A percentile compares a stretch with the other conserved stretches of the same genome.
phyloP scores from a whole-genome alignment of 1,284 basidiomycete species.

The Entoloma clypeatum region DNA sequence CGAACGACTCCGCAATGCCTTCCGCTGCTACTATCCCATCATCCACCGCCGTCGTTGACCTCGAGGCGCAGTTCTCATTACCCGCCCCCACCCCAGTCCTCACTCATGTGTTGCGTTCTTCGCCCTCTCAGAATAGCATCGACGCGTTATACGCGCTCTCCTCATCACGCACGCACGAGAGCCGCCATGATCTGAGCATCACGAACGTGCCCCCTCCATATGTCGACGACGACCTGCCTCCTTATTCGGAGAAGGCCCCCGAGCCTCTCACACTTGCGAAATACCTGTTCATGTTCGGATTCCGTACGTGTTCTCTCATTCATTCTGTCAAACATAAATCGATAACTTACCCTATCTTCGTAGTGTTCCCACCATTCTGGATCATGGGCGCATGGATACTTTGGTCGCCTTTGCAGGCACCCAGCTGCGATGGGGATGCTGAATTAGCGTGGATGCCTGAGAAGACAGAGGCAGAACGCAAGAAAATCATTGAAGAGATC shows the following conservation, averaged over 20 bases:
- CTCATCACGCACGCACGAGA: constrained; percentile 19
- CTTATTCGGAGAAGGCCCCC: constrained; percentile 17
- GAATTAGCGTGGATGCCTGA: constrained; percentile 38
- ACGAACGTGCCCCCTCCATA: constrained; percentile 20
- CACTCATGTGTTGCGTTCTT: constrained; percentile 11
- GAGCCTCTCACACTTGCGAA: constrained; percentile 21
- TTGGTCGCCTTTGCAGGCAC: constrained; percentile 32
- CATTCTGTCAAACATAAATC: not conserved
- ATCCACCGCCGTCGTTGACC: constrained; percentile 7
- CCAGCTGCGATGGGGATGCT: constrained; percentile 10
- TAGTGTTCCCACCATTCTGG: constrained; percentile 51
- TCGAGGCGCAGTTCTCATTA: constrained; percentile 12
- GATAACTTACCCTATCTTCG: not conserved
- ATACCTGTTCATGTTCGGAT: constrained; percentile 24
- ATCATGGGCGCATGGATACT: constrained; percentile 44
- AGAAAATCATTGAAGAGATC: constrained; percentile 35
- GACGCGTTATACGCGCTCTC: constrained; percentile 15
- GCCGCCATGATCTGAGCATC: constrained; percentile 17
- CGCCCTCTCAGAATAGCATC: constrained; percentile 5
- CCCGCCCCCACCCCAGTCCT: constrained; percentile 13
- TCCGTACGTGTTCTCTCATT: constrained; percentile 17
- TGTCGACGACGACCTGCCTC: constrained; percentile 17
- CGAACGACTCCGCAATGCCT: too few species aligned
- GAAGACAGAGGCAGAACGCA: constrained; percentile 43
- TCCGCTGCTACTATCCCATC: constrained; percentile 5